Evolutionary conservation across 257 asterid species (phyloP).

Genomic region (Datura wrightii): DNA sequence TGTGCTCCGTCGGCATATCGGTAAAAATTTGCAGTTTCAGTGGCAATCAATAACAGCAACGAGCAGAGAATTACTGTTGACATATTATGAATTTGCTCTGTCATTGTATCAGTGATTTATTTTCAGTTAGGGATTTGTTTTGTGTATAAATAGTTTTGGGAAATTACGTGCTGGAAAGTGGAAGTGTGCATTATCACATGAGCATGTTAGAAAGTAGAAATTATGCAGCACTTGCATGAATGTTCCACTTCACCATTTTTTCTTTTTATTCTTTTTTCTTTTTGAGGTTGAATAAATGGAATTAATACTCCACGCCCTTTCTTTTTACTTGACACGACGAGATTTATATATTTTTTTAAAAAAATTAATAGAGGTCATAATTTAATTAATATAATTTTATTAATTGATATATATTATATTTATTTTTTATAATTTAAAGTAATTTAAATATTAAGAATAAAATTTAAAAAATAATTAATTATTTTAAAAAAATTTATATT

Average conservation of each 20-base stretch:
- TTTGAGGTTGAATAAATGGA: neutral
- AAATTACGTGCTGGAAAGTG: constrained; percentile 16
- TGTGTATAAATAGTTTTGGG: neutral
- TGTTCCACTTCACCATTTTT: neutral
- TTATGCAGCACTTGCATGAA: constrained; percentile 26
- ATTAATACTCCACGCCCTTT: no score
- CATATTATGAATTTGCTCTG: neutral
- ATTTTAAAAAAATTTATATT: no score
- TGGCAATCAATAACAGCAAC: constrained; percentile 43
- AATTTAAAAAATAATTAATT: no score
- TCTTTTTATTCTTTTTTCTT: neutral
- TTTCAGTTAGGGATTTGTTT: neutral
- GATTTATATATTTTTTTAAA: no score
- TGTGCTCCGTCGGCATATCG: constrained; percentile 48
- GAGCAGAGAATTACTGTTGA: neutral
- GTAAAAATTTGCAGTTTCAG: constrained; percentile 38
- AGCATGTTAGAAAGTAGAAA: constrained; percentile 2
- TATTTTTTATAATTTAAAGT: no score
- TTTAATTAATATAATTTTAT: no score
- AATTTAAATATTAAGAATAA: no score
- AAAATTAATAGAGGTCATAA: no score
- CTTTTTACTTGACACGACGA: no score
- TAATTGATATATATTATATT: no score
- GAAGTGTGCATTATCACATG: neutral
- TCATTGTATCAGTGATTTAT: neutral